Evolutionary conservation across 2,329 filamentous ascomycete genomes (phyloP), one percentile per base, ranked within the genome.

Genomic region (Exophiala mesophila): DNA sequence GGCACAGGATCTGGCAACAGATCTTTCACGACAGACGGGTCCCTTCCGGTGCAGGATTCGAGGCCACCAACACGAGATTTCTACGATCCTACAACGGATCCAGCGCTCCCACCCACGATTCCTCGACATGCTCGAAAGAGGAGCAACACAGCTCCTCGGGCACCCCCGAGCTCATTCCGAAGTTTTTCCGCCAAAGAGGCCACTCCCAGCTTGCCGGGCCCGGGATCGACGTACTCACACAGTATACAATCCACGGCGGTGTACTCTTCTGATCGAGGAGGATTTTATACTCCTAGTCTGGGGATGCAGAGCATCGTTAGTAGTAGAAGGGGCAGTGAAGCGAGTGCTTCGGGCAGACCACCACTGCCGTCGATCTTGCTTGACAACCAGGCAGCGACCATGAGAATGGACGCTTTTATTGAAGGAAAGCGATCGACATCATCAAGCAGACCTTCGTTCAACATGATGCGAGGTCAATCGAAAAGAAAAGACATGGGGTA

Each of bases 391-490:
- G 39, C 41, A 3, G 42, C 42, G 13, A 97, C 89, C 2, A 80
- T 97, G 34, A 80, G 92, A 19, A 97, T 98, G 90, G 90, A 97
- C 63, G 92, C 92, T 0, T 98, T 97, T 62, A 94, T 98, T 54
- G 77, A 80, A 24, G 44, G 45, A 26, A 49, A 52, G 24, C 41
- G 42, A 17, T 49, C 45, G 23, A 48, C 46, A 9, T 49, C 49
- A 5, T 47, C 49, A n/a, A 34, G 39, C 28, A 34, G 47, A 7
- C 47, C 54, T 49, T 30, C 59, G 45, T 26, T 59, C 59, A 45
- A 37, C 21, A 21, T 43, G 18, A 20, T 50, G 29, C 41, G 44
- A 42, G 47, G 43, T 13, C 44, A 35, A 15, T 31, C 37, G 2
- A 52, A 44, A 32, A 58, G 53, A 44, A 59, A 59, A 36, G 57